Conservation (phyloP, 805 yeast species). For the Wickerhamiella sergipiensis region DNA sequence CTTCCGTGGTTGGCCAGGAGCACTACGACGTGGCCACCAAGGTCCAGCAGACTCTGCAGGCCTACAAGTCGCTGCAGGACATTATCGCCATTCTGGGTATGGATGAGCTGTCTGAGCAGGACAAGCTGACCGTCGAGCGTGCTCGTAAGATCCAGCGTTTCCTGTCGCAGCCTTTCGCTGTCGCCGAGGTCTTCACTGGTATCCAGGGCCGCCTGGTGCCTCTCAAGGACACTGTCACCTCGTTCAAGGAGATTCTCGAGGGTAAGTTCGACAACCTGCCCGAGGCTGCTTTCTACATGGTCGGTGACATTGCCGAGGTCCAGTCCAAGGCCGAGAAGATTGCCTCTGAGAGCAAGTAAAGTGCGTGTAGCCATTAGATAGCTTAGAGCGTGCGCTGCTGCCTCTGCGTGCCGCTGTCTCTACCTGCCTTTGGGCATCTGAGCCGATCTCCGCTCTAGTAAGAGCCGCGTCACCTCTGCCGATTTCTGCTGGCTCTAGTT, state of each 20-base stretch:
- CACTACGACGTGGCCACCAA: slow-evolving; percentile 90
- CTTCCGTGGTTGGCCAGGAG: slow-evolving; percentile 94
- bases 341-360: slow-evolving; percentile 54
- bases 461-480: too few species aligned
- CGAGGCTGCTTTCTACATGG: slow-evolving; percentile 99
- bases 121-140: slow-evolving; percentile 98
- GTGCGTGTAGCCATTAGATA: background rate
- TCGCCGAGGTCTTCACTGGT: slow-evolving; percentile 99
- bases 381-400: background rate
- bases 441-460: too few species aligned
- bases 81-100: slow-evolving; percentile 99
- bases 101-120: slow-evolving; percentile 99
- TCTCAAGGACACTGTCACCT: slow-evolving; percentile 83
- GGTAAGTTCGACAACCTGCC: slow-evolving; percentile 99
- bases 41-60: slow-evolving; percentile 98
- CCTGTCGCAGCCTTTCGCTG: slow-evolving; percentile 99
- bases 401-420: too few species aligned
- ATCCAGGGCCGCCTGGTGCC: slow-evolving; percentile 95
- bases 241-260: slow-evolving; percentile 93
- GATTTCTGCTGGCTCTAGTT: too few species aligned
- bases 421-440: too few species aligned
- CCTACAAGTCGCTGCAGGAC: slow-evolving; percentile 99
- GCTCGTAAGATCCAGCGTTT: slow-evolving; percentile 99
- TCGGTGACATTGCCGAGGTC: slow-evolving; percentile 98
- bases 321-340: slow-evolving; percentile 97